Evolutionary conservation across 768 basidiomycete genomes (phyloP).

Genomic region (Boletellus sp.): DNA sequence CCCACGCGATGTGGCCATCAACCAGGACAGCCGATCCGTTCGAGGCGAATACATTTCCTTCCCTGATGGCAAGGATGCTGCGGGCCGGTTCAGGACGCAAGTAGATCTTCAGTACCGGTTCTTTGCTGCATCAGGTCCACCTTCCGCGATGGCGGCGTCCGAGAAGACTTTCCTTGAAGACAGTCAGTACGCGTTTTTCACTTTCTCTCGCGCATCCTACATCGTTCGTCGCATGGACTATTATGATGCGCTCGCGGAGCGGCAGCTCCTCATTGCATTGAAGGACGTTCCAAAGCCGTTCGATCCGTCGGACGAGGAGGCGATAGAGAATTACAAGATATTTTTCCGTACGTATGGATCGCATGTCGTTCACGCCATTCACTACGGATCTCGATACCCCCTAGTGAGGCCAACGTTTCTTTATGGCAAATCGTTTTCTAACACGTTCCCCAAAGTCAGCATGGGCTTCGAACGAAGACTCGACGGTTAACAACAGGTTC

Average conservation of each 20-base stretch:
- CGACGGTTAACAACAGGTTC: not conserved
- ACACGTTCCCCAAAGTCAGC: not conserved
- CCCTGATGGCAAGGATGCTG: not conserved
- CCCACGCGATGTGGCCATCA: not conserved
- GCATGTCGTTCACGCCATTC: not conserved
- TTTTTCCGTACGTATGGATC: not conserved
- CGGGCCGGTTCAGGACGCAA: not conserved
- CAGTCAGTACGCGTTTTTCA: conserved; percentile 7
- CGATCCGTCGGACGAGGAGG: not conserved
- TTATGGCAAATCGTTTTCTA: not conserved
- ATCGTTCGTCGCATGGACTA: not conserved
- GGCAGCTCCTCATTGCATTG: not conserved
- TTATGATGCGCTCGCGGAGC: not conserved
- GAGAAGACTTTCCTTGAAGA: conserved; percentile 1
- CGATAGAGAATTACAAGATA: not conserved
- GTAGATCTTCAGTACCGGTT: not conserved
- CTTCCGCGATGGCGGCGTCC: conserved; percentile 1
- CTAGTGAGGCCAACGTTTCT: not conserved
- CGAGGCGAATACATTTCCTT: conserved; percentile 3
- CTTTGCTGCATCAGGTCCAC: conserved; percentile 3
- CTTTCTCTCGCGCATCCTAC: not conserved
- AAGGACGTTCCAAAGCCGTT: not conserved
- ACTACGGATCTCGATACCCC: not conserved
- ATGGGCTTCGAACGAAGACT: not conserved
- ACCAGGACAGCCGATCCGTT: not conserved